Evolutionary conservation across 148 eudicot species (phyloP).

Genomic region (Rhododendron simsii): DNA sequence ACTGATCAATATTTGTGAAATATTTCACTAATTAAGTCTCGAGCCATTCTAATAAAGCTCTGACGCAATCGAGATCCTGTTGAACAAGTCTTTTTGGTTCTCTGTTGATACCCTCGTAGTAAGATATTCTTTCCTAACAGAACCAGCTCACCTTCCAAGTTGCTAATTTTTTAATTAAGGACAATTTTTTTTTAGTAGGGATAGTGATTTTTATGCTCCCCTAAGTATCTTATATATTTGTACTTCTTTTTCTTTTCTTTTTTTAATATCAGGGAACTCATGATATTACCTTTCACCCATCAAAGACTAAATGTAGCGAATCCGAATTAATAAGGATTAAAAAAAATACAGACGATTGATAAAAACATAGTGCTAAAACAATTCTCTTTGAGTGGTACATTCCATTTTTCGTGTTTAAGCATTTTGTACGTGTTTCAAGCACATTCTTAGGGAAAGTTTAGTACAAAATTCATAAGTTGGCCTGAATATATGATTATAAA

Average conservation of each 20-base stretch:
- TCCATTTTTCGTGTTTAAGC: background rate
- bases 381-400: background rate
- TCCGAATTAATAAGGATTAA: no score
- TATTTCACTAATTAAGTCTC: background rate
- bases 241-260: background rate
- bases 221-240: no score
- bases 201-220: background rate
- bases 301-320: no score
- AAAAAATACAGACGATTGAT: background rate
- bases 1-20: background rate
- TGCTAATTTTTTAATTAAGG: background rate
- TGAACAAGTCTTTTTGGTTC: background rate
- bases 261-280: background rate
- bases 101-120: background rate
- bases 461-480: no score
- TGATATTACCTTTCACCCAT: no score
- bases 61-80: background rate
- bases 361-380: background rate
- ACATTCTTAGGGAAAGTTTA: no score
- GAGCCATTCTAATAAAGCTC: background rate
- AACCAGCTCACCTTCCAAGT: background rate
- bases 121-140: background rate
- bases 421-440: no score
- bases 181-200: background rate
- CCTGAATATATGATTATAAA: no score